A percentile compares a stretch with the other conserved stretches of the same genome.
Evolutionary conservation across 192 early-diverging fungal species (phyloP).

Genomic region (Coemansia sp.): DNA sequence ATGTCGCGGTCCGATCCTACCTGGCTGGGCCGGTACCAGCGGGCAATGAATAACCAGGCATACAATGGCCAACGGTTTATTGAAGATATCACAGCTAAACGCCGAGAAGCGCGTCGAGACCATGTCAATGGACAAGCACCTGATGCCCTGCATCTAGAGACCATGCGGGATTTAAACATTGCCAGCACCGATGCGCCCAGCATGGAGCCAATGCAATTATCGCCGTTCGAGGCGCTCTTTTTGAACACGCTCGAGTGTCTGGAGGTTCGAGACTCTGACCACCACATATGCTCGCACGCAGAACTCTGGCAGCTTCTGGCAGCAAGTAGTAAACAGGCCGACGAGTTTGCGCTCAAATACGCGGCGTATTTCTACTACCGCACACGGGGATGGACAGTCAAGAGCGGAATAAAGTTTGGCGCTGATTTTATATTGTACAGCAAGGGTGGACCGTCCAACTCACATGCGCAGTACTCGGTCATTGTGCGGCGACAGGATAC

Average conservation of each 20-base stretch:
- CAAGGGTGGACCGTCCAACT: slow-evolving; percentile 31
- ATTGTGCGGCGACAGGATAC: slow-evolving; percentile 9
- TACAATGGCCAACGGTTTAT: slow-evolving; percentile 1
- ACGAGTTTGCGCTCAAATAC: slow-evolving; percentile 65
- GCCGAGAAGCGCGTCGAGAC: slow-evolving; percentile 18
- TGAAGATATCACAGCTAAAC: slow-evolving; percentile 40
- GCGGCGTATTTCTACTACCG: slow-evolving; percentile 83
- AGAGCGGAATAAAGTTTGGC: slow-evolving; percentile 82
- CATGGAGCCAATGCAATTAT: slow-evolving; percentile 69
- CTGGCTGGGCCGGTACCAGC: slow-evolving; percentile 57
- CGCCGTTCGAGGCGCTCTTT: slow-evolving; percentile 73
- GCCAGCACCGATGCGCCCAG: background rate
- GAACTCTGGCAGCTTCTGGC: slow-evolving; percentile 25
- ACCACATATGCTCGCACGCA: background rate
- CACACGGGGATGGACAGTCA: slow-evolving; percentile 79
- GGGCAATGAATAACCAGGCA: background rate
- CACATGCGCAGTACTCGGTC: slow-evolving; percentile 48
- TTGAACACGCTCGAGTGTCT: slow-evolving; percentile 63
- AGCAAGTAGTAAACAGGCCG: slow-evolving; percentile 5
- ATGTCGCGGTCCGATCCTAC: slow-evolving; percentile 79
- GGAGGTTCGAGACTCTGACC: slow-evolving; percentile 34
- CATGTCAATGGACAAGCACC: background rate
- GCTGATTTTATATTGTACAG: slow-evolving; percentile 63
- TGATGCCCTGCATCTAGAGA: background rate
- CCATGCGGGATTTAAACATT: slow-evolving; percentile 9